phyloP scores from a whole-genome alignment of 73 alveolate species.

The Paramecium tetraurelia region DNA sequence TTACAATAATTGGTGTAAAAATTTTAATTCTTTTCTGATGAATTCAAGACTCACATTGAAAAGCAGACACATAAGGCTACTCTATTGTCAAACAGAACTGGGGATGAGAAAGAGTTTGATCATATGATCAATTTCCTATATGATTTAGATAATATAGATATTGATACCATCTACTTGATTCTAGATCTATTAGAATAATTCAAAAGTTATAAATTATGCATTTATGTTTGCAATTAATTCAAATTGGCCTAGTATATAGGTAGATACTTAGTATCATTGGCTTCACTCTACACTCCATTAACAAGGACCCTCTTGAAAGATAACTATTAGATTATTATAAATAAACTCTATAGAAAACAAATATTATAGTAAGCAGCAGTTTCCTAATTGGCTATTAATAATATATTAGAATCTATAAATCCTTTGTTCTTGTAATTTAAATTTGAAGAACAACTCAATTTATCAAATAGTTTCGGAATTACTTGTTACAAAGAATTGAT shows the following conservation, averaged over 20 bases:
- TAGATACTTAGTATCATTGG: slow-evolving; percentile 73
- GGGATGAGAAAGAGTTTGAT: slow-evolving; percentile 23
- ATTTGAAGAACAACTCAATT: not conserved
- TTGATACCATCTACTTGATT: slow-evolving; percentile 70
- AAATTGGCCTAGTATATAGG: slow-evolving; percentile 75
- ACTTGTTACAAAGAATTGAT: slow-evolving; percentile 47
- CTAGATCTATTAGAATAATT: slow-evolving; percentile 84
- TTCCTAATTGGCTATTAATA: slow-evolving; percentile 82
- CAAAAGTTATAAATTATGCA: slow-evolving; percentile 80
- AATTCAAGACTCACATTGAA: slow-evolving; percentile 65
- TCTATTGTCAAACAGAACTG: slow-evolving; percentile 48
- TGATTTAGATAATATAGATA: slow-evolving; percentile 79
- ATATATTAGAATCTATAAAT: slow-evolving; percentile 73
- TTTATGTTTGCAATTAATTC: slow-evolving; percentile 87
- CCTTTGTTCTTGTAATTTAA: slow-evolving; percentile 67
- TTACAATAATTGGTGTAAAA: slow-evolving; percentile 81
- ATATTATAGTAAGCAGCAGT: slow-evolving; percentile 66
- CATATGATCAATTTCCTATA: slow-evolving; percentile 68
- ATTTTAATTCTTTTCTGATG: slow-evolving; percentile 79
- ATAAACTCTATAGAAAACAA: slow-evolving; percentile 50
- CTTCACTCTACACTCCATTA: slow-evolving; percentile 75
- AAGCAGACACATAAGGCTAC: slow-evolving; percentile 67
- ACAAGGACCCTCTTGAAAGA: slow-evolving; percentile 38
- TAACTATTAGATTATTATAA: not conserved
- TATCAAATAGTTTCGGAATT: slow-evolving; percentile 40